Conservation (phyloP, 805 yeast species). For the Saccharomycopsis lassenensis region DNA sequence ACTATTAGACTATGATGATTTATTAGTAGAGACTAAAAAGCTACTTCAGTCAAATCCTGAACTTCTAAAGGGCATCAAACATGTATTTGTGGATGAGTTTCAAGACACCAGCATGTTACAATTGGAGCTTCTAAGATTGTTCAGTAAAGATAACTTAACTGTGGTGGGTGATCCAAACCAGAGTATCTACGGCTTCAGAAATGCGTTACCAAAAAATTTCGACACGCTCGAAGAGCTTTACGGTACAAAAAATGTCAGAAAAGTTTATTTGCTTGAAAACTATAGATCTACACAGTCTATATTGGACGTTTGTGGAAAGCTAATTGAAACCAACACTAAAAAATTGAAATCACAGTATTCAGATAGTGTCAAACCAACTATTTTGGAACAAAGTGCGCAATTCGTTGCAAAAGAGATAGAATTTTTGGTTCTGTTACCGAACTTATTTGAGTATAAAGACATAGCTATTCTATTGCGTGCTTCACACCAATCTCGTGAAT, state of each 20-base stretch:
- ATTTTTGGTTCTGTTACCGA: conserved; percentile 33
- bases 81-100: conserved; percentile 85
- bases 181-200: conserved; percentile 80
- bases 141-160: conserved; percentile 51
- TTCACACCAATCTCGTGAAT: conserved; percentile 43
- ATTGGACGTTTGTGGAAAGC: conserved; percentile 46
- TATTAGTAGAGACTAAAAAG: conserved; percentile 44
- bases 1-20: conserved; percentile 74
- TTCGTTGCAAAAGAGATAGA: conserved; percentile 47
- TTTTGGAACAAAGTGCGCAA: conserved; percentile 44
- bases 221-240: conserved; percentile 34
- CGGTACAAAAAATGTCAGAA: conserved; percentile 19
- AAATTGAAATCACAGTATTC: conserved; percentile 36
- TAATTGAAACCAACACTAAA: conserved; percentile 32
- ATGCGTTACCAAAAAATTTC: conserved; percentile 66
- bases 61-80: conserved; percentile 41
- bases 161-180: conserved; percentile 97
- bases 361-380: conserved; percentile 33
- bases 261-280: conserved; percentile 48
- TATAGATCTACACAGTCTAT: conserved; percentile 73
- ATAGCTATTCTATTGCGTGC: conserved; percentile 65
- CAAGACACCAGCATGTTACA: conserved; percentile 85
- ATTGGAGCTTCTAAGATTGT: conserved; percentile 48
- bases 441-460: conserved; percentile 40
- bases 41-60: conserved; percentile 36